Percentiles rank a stretch among this genome's conserved stretches.
phyloP scores from a whole-genome alignment of 805 yeast genomes.

The Yarrowia sp. region DNA sequence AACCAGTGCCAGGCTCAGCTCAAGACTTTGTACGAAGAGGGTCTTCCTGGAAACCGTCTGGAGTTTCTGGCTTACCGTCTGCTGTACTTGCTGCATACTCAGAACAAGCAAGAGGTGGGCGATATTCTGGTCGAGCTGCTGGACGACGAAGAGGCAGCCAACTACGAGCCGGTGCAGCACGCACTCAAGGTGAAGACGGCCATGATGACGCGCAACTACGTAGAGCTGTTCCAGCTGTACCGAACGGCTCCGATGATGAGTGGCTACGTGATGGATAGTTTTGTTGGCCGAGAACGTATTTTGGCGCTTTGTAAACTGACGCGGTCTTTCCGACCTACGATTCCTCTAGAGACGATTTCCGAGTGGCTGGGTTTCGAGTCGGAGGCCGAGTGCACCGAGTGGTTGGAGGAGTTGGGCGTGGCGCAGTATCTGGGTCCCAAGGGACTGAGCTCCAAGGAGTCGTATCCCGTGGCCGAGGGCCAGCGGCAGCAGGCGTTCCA shows the following conservation, averaged over 20 bases:
- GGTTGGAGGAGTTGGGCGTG: slow-evolving; percentile 55
- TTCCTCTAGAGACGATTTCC: slow-evolving; percentile 45
- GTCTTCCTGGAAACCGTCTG: slow-evolving; percentile 52
- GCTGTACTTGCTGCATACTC: slow-evolving; percentile 76
- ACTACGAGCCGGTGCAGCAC: slow-evolving; percentile 47
- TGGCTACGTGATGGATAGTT: slow-evolving; percentile 58
- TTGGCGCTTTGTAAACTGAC: slow-evolving; percentile 63
- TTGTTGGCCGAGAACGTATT: slow-evolving; percentile 65
- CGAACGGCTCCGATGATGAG: slow-evolving; percentile 54
- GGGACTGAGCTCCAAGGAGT: slow-evolving; percentile 42
- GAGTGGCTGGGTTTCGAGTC: slow-evolving; percentile 51
- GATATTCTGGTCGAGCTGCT: slow-evolving; percentile 50
- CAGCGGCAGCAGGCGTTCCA: slow-evolving; percentile 54
- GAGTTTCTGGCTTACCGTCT: slow-evolving; percentile 80
- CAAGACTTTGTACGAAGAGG: slow-evolving; percentile 62
- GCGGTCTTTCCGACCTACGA: slow-evolving; percentile 56
- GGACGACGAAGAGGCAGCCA: slow-evolving; percentile 37
- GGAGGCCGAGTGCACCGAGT: slow-evolving; percentile 53
- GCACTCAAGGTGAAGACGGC: slow-evolving; percentile 53
- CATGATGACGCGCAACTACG: slow-evolving; percentile 57
- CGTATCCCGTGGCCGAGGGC: slow-evolving; percentile 50
- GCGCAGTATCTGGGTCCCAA: slow-evolving; percentile 45
- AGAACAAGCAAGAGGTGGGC: slow-evolving; percentile 63
- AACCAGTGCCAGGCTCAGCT: slow-evolving; percentile 93
- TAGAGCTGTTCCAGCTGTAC: slow-evolving; percentile 58